Evolutionary conservation across 768 basidiomycete species (phyloP), one percentile per base, ranked within the genome.

Genomic region (Psilocybe subaeruginosa): DNA sequence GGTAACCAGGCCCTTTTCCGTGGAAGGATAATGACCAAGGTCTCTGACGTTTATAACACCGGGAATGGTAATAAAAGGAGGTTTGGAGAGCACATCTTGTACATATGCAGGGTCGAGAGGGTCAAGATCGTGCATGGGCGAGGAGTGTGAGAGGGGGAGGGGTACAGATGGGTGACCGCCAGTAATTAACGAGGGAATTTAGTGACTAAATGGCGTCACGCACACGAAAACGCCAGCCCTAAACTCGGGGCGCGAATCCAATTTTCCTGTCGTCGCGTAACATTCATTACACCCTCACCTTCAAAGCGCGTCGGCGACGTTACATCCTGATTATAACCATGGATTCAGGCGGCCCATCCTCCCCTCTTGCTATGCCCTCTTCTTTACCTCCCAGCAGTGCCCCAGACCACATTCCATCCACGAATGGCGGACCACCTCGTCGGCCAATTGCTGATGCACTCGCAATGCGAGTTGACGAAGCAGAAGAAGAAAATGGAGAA

Each of bases 1-100:
- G 45, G 85, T 91, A 62, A 82, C 72, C 55, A 80, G 74, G 63
- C 82, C 82, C 19, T 79, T 78, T 59, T 77, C 66, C 29, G 72
- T 73, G 7, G 85, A 84, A 54, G 83, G 75, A 69, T 89, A 86
- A 49, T 77, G 78, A 35, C 91, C 92, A 8, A 93, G 79, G 74
- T 91, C 89, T 57, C 92, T 82, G 54, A 89, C 79, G 70, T 93
- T 93, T 65, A 84, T 85, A 8, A 93, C 90, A 31, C 92, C 92
- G n/a, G 83, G 72, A 65, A 93, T 80, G 16, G 77, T 69, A 8
- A 91, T 82, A 66, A 93, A 93, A 0, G 92, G 92, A 7, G 85
- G 86, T 27, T 78, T 79, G 0, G 89, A 90, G 41, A 93, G 82
- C 8, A 85, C 74, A 23, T 87, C 80, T 6, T 81, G 75, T 17